Evolutionary conservation across 495 filamentous ascomycete species (phyloP), one percentile per base, ranked within the genome.

Genomic region (Hypoxylon lienhwacheense): DNA sequence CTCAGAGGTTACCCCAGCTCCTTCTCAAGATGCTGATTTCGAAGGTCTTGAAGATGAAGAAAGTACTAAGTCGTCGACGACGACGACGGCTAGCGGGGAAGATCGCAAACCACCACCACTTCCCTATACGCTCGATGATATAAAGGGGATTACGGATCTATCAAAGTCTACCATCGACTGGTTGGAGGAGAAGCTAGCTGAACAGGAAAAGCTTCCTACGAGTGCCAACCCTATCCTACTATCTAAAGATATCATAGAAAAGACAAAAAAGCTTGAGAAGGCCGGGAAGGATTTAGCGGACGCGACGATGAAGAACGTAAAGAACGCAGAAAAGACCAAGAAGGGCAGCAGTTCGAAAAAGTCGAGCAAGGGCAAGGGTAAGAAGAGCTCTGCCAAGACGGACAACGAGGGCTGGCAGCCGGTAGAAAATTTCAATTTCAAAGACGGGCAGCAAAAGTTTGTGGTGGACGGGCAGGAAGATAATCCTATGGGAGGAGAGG

Each of bases 201-300:
- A 73, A 40, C 89, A 95, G 62, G 84, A 87, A 24, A 81, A 81
- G 61, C 80, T 91, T 10, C 74, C 77, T 16, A 72, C 71, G 15
- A 83, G 83, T 4, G 86, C 88, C 24, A 85, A 93, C 48, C 87
- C 90, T 0, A 83, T 82, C 5, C 69, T 95, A 2, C 73, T 82
- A 15, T 69, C 83, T 39, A 82, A 82, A 61, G 90, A 92, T 12
- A 67, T 96, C 16, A 39, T 68, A 55, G 66, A 80, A 8, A 81
- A 81, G 63, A 72, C 81, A 5, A 77, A 83, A 60, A 75, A 82
- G 68, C 70, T 91, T 17, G 80, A 83, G 63, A 77, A 82, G 41
- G 78, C 79, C 4, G 81, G 87, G 33, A 76, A 87, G 63, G 84
- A 88, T 42, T 76, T 91, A 34, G 74, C 87, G 63, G 84, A 88